Evolutionary conservation across 2,329 filamentous ascomycete species (phyloP).

Genomic region (Phialocephala subalpina): DNA sequence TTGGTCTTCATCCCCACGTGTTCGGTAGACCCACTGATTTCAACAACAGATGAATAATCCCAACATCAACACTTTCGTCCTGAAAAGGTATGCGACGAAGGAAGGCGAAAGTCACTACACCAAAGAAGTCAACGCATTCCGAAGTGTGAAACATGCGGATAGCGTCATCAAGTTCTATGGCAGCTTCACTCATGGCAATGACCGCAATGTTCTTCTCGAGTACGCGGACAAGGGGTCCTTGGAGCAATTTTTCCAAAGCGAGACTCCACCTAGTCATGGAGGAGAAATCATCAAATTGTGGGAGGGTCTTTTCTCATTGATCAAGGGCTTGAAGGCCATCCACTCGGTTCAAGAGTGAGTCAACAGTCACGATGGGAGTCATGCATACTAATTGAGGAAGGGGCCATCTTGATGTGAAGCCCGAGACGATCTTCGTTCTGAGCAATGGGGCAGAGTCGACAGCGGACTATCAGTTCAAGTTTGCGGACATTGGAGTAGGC

Average conservation of each 20-base stretch:
- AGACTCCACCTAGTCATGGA: constrained; percentile 36
- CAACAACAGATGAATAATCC: constrained; percentile 12
- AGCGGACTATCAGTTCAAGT: constrained; percentile 42
- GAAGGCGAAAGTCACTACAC: constrained; percentile 36
- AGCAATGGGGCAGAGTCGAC: constrained; percentile 31
- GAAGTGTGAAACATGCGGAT: constrained; percentile 28
- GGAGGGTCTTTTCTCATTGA: constrained; percentile 41
- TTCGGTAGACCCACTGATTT: neutral
- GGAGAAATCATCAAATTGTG: constrained; percentile 45
- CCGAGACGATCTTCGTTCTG: constrained; percentile 43
- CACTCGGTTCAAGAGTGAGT: constrained; percentile 27
- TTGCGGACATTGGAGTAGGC: constrained; percentile 42
- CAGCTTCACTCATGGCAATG: constrained; percentile 38
- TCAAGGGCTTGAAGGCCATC: constrained; percentile 39
- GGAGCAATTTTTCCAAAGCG: constrained; percentile 42
- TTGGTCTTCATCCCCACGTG: constrained; percentile 9
- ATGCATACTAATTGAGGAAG: constrained; percentile 33
- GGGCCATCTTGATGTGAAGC: constrained; percentile 46
- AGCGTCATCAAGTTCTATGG: constrained; percentile 42
- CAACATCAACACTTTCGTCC: constrained; percentile 37
- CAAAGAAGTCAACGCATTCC: constrained; percentile 40
- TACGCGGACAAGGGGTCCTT: constrained; percentile 46
- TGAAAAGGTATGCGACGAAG: constrained; percentile 39
- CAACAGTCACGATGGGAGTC: no score
- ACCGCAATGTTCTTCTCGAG: constrained; percentile 46